Conservation (phyloP, 1,139 yeast species). For the Saccharomyces hybrid region DNA sequence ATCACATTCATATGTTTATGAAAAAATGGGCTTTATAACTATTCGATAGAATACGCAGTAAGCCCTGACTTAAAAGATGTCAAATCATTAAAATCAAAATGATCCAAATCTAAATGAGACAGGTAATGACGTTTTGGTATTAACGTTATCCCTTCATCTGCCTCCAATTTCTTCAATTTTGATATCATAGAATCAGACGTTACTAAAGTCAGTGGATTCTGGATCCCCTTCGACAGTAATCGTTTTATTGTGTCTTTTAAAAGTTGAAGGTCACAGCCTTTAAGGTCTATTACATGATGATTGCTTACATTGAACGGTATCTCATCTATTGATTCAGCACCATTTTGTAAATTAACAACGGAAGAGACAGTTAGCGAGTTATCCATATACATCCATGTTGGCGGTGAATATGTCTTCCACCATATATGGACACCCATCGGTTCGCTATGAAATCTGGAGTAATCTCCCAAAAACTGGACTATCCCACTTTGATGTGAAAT, state of each 20-base stretch:
- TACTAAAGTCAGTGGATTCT: conserved; percentile 33
- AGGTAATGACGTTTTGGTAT: background rate
- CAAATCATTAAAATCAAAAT: conserved; percentile 45
- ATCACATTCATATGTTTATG: too few species aligned
- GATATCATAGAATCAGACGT: conserved; percentile 44
- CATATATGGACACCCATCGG: conserved; percentile 46
- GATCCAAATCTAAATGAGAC: conserved; percentile 36
- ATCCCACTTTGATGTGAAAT: conserved; percentile 86
- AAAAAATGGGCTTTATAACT: background rate
- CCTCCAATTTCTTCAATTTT: conserved; percentile 15
- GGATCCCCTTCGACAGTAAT: conserved; percentile 8
- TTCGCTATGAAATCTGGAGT: conserved; percentile 28
- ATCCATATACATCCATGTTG: conserved; percentile 71
- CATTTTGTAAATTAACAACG: conserved; percentile 18
- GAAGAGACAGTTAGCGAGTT: conserved; percentile 24
- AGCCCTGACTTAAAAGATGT: conserved; percentile 51
- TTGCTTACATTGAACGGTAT: conserved; percentile 11
- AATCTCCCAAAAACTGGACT: conserved; percentile 46
- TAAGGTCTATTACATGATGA: conserved; percentile 34
- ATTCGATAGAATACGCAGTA: conserved; percentile 19
- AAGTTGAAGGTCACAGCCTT: conserved; percentile 31
- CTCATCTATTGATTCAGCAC: conserved; percentile 16
- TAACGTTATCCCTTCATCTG: background rate
- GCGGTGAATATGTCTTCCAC: conserved; percentile 96
- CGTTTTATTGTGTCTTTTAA: conserved; percentile 22